Conservation (phyloP, 2,329 filamentous ascomycete genomes). For the Graphilbum ipis-grandicollis region DNA sequence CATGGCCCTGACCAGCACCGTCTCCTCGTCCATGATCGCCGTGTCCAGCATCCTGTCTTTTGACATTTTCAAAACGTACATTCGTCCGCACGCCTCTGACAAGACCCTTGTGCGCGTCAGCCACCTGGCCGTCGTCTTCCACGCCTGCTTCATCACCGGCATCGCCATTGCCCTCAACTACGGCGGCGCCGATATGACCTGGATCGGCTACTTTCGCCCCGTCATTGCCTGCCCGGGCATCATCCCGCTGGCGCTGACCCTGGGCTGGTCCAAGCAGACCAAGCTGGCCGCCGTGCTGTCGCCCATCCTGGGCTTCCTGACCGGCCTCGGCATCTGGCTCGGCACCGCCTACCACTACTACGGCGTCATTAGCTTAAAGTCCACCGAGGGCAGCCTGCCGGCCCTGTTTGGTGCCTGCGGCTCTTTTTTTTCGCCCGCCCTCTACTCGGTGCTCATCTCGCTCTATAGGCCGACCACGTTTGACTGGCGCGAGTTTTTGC, state of each 20-base stretch:
- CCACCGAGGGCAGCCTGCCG: slow-evolving; percentile 20
- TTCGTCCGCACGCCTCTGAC: slow-evolving; percentile 13
- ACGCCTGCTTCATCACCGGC: slow-evolving; percentile 15
- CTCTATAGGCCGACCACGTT: slow-evolving; percentile 17
- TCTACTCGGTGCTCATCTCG: slow-evolving; percentile 28
- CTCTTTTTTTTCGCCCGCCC: slow-evolving; percentile 25
- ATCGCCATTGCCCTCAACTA: slow-evolving; percentile 19
- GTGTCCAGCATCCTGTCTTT: slow-evolving; percentile 20
- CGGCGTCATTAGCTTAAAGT: slow-evolving; percentile 17
- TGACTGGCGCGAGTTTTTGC: slow-evolving; percentile 22
- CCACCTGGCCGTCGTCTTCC: slow-evolving; percentile 16
- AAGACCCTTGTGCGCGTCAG: slow-evolving; percentile 14
- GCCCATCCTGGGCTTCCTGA: slow-evolving; percentile 16
- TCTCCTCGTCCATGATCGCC: slow-evolving; percentile 24
- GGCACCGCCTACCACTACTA: slow-evolving; percentile 16
- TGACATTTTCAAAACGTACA: slow-evolving; percentile 21
- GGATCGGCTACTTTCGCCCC: slow-evolving; percentile 16
- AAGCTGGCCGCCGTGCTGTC: slow-evolving; percentile 17
- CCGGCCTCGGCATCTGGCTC: slow-evolving; percentile 20
- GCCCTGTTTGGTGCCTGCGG: slow-evolving; percentile 25
- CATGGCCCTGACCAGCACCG: slow-evolving; percentile 27
- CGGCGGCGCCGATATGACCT: slow-evolving; percentile 19
- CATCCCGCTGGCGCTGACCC: slow-evolving; percentile 18
- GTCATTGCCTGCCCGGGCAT: slow-evolving; percentile 15
- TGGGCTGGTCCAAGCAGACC: slow-evolving; percentile 20